These are phyloP conservation scores for Melampsora medusae DNA, from an alignment of 1,284 basidiomycete genomes.

Conservation along the genomic window DNA sequence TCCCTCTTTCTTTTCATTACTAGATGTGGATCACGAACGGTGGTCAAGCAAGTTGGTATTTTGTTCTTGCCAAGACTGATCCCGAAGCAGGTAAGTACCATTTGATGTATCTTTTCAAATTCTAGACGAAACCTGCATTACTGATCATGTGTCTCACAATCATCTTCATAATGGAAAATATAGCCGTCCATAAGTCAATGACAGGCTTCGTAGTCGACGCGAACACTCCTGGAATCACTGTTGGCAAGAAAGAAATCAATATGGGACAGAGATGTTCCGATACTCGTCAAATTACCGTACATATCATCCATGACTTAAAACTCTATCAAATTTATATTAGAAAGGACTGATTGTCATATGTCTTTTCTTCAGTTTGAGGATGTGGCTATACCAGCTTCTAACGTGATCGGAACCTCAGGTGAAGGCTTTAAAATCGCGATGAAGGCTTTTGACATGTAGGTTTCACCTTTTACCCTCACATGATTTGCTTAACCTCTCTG, in stretches of 20 bases:
- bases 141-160: background rate
- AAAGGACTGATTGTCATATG: too few relatives aligned
- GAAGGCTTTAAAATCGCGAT: slow-evolving; percentile 62
- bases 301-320: slow-evolving; percentile 57
- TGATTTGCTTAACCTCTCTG: background rate
- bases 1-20: background rate
- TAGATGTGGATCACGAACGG: slow-evolving; percentile 57
- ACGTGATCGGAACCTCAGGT: slow-evolving; percentile 60
- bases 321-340: too few relatives aligned
- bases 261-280: slow-evolving; percentile 64
- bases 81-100: slow-evolving; percentile 52
- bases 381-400: slow-evolving; percentile 55
- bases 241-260: slow-evolving; percentile 63
- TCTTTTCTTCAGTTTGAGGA: slow-evolving; percentile 38
- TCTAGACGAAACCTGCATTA: background rate
- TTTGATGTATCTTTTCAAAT: background rate
- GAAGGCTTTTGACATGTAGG: slow-evolving; percentile 61
- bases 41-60: slow-evolving; percentile 57
- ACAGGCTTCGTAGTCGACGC: slow-evolving; percentile 63
- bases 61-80: slow-evolving; percentile 62
- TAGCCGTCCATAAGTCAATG: slow-evolving; percentile 58
- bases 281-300: slow-evolving; percentile 62
- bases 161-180: background rate
- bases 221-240: slow-evolving; percentile 58
- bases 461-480: slow-evolving; percentile 50